phyloP scores from a whole-genome alignment of 2,329 filamentous ascomycete species.

The Botrytis aclada region DNA sequence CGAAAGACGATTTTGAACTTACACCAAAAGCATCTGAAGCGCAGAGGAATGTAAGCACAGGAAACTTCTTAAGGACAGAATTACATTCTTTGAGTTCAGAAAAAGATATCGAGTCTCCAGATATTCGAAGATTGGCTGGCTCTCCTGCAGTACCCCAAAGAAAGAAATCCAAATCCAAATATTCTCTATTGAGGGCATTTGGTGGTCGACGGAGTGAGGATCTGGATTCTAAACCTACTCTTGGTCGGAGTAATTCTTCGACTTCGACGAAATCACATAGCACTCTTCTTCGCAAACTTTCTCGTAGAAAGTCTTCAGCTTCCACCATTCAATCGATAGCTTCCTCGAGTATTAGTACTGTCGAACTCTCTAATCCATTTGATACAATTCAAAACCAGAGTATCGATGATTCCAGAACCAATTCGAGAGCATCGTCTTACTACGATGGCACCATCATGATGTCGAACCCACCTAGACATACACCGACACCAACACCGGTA shows the following conservation, averaged over 20 bases:
- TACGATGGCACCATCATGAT: constrained; percentile 14
- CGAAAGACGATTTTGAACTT: neutral
- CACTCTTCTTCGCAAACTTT: constrained; percentile 30
- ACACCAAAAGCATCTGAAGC: constrained; percentile 32
- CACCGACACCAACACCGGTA: neutral
- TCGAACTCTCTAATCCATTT: constrained; percentile 19
- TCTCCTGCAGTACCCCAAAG: constrained; percentile 29
- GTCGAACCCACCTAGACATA: neutral
- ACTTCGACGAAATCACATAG: constrained; percentile 5
- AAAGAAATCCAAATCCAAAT: constrained; percentile 34
- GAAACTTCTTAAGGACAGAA: constrained; percentile 33
- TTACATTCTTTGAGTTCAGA: constrained; percentile 24
- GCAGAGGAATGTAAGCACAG: constrained; percentile 29
- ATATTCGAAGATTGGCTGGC: neutral
- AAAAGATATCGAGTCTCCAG: constrained; percentile 22
- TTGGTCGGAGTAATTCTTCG: neutral
- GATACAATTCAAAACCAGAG: constrained; percentile 23
- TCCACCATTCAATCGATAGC: constrained; percentile 4
- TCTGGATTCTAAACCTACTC: constrained; percentile 17
- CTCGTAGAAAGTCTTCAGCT: constrained; percentile 25
- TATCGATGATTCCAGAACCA: constrained; percentile 25
- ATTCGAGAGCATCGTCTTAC: constrained; percentile 25
- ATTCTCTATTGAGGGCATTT: constrained; percentile 35
- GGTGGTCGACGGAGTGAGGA: constrained; percentile 25
- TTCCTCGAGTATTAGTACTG: constrained; percentile 1